phyloP scores from a whole-genome alignment of 352 stramenopile species.

The Phytophthora quininea region DNA sequence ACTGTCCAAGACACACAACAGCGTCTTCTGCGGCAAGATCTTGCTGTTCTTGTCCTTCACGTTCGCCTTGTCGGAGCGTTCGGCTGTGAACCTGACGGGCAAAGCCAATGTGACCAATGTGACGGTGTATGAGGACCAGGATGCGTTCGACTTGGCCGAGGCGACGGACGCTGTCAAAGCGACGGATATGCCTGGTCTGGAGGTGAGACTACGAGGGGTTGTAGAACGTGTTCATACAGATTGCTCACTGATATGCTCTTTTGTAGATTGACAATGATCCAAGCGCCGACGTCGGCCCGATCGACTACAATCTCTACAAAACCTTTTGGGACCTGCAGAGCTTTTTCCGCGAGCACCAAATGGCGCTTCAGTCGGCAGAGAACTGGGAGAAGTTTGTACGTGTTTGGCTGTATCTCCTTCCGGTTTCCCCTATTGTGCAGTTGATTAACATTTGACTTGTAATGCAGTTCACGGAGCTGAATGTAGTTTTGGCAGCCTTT shows the following conservation, averaged over 20 bases:
- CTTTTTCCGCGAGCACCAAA: conserved; percentile 80
- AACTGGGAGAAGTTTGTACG: conserved; percentile 88
- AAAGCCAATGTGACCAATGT: conserved; percentile 84
- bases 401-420: conserved; percentile 9
- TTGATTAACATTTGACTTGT: conserved; percentile 7
- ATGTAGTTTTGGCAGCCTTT: conserved; percentile 80
- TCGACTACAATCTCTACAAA: conserved; percentile 92
- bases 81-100: conserved; percentile 81
- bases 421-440: not conserved
- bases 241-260: not conserved
- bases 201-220: conserved; percentile 25
- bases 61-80: conserved; percentile 85
- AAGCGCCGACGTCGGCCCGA: conserved; percentile 50
- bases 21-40: conserved; percentile 90
- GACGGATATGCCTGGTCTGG: conserved; percentile 29
- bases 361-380: conserved; percentile 64
- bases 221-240: not conserved
- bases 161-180: conserved; percentile 48
- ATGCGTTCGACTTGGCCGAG: conserved; percentile 73
- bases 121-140: conserved; percentile 81
- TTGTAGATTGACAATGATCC: conserved; percentile 58
- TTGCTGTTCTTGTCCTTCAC: conserved; percentile 88
- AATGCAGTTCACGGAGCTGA: conserved; percentile 72
- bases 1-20: conserved; percentile 90
- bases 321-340: conserved; percentile 92